These are phyloP conservation scores for Diplotaxis tenuifolia DNA, from an alignment of 345 rosid genomes.

Conservation along the genomic window DNA sequence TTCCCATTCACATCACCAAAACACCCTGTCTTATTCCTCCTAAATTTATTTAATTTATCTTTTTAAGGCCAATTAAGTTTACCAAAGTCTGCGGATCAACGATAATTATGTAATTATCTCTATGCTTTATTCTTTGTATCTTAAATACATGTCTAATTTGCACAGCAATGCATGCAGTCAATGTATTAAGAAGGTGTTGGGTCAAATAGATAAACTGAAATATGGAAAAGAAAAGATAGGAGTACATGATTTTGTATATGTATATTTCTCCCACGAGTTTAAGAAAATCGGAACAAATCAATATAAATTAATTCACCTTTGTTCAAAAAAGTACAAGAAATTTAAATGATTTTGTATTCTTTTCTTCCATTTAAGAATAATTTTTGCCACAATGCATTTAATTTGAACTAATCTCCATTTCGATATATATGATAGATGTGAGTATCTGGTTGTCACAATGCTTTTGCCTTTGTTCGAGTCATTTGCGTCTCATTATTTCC, in stretches of 20 bases:
- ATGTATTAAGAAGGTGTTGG: neutral
- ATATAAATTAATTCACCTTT: too few species aligned
- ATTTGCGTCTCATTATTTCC: constrained; percentile 11
- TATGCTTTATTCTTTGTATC: neutral
- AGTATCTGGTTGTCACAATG: constrained; percentile 18
- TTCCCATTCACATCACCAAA: constrained; percentile 34
- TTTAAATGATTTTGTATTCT: too few species aligned
- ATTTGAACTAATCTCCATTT: neutral
- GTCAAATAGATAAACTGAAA: neutral
- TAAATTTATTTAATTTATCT: neutral
- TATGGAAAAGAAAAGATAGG: neutral
- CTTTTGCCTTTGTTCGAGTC: constrained; percentile 9
- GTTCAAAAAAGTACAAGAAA: too few species aligned
- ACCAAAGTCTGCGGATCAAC: neutral
- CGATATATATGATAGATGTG: neutral
- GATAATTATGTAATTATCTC: neutral
- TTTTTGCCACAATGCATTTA: neutral
- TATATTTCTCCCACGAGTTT: too few species aligned
- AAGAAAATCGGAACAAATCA: too few species aligned
- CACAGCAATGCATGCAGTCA: neutral
- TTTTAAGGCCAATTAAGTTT: constrained; percentile 6
- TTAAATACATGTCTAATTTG: neutral
- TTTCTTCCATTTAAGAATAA: neutral
- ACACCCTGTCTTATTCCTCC: constrained; percentile 37
- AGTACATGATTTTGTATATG: neutral